Base-by-base conservation (phyloP, 2,329 filamentous ascomycete species). In the Metarhizium humberi region DNA sequence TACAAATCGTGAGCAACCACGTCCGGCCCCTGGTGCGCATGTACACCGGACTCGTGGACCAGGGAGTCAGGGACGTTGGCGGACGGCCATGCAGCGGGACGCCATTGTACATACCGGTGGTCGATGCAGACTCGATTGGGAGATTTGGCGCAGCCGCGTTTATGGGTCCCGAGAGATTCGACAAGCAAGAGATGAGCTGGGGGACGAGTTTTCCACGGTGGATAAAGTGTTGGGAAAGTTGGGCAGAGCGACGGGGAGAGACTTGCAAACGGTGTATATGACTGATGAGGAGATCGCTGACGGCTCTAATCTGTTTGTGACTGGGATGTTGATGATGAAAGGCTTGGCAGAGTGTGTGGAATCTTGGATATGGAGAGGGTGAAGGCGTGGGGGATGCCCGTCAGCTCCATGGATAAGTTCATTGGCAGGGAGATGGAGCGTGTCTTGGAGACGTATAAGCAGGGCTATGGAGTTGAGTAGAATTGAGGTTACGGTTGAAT, bases 351-450 rank as follows among this genome's bases (percentile, higher is more conserved):
- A 36, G 8, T 36, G 8, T 36, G 60, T 0, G 58, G 67, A 2
- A 66, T 71, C 56, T 65, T 72, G 3, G 67, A 77, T 54, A 63
- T 70, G 51, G 65, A 69, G 1, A 61, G 66, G 45, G 60, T 67
- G 3, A 67, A 64, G 57, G 59, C 59, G 10, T 77, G 69, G 69
- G 71, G 68, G 25, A 25, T 25, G 0, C 63, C 80, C 38, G 50
- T 77, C 53, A 70, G 69, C n/a, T 73, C 66, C 0, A 75, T 80
- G 56, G 62, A 68, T n/a, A 60, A 66, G 20, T 80, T 75, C 52
- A 53, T 79, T 46, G 62, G 69, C 55, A 64, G 70, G 50, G 72
- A 79, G 63, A 69, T 69, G 57, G 63, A 59, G 0, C 54, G 50
- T 4, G 57, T 73, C 4, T 55, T 56, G 43, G 58, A 63, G 47